Conservation (phyloP, 1,284 basidiomycete species). For the Austropuccinia psidii region DNA sequence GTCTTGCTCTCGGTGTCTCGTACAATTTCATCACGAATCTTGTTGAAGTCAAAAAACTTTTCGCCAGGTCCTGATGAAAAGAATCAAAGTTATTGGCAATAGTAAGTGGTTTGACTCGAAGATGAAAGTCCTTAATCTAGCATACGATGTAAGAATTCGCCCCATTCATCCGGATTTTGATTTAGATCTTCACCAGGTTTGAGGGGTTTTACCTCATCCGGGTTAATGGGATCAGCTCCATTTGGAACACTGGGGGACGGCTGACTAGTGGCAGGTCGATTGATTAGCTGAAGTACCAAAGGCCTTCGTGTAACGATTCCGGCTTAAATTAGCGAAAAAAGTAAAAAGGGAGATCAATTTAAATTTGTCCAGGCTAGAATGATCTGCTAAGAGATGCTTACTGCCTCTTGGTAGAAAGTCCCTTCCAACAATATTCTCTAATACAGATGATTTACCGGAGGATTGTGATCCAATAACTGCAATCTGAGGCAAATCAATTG, state of each 20-base stretch:
- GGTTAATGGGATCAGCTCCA: background rate
- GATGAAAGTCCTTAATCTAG: too few relatives aligned
- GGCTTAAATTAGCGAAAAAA: conserved; percentile 37
- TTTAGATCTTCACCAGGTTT: conserved; percentile 53
- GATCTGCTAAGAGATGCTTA: conserved; percentile 31
- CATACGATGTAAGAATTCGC: conserved; percentile 75
- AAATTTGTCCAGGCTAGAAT: background rate
- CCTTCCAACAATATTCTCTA: conserved; percentile 88
- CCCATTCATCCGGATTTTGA: conserved; percentile 84
- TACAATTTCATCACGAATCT: conserved; percentile 92
- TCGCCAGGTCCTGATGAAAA: conserved; percentile 63
- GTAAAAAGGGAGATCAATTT: background rate
- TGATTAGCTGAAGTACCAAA: conserved; percentile 87
- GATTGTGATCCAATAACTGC: conserved; percentile 54
- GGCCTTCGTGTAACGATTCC: conserved; percentile 96
- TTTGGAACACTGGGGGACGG: conserved; percentile 27
- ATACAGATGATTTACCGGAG: conserved; percentile 47
- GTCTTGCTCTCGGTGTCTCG: conserved; percentile 96
- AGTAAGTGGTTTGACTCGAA: background rate
- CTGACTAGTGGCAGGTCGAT: conserved; percentile 54
- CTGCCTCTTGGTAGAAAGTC: conserved; percentile 95
- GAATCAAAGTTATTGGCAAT: background rate
- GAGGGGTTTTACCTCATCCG: background rate
- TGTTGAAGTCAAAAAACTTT: conserved; percentile 95
- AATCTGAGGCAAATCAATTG: conserved; percentile 55